Evolutionary conservation across 306 rosid genomes (phyloP), one percentile per base, ranked within the genome.

Genomic region (Benincasa hispida): DNA sequence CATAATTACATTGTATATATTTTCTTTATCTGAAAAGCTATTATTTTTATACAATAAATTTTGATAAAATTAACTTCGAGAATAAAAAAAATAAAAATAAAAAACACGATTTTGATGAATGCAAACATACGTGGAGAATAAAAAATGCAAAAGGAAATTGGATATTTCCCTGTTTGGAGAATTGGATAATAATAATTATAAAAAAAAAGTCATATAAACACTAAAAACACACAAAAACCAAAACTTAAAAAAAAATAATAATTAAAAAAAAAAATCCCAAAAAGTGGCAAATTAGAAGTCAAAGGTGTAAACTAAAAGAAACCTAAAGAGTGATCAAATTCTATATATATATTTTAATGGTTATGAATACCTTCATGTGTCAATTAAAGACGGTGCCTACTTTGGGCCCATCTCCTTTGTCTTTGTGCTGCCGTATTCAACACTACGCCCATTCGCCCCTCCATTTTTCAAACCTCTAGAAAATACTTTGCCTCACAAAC

Each of bases 371-470:
- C 34, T 9, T 72, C 79, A 69, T 60, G 84, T 74, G 84, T 91
- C 93, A 86, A 87, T 69, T 84, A 83, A 83, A 87, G 90, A 77
- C 96, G 96, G 96, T 91, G 96, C 96, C 96, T 87, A 91, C 96
- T 86, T 80, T 87, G 96, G 91, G 73, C 92, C 92, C 87, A 72
- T 84, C 56, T 74, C 47, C 30, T 8, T 45, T 53, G 56, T 79
- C 83, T 21, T 80, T 57, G 59, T 62, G 84, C 83, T 87, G 84
- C 96, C 92, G 91, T 88, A 85, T 85, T 84, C 82, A 81, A 85
- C 83, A 82, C 92, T 62, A 34, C 5, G 45, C 42, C 70, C 47
- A 30, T 30, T 62, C 45, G 24, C 70, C 9, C 28, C 30, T 17
- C 22, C 5, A 4, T 72, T 45, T n/a, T 72, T 48, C 58, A 72